These are phyloP conservation scores for Botrytis paeoniae DNA, from an alignment of 2,329 filamentous ascomycete species.

Conservation along the genomic window DNA sequence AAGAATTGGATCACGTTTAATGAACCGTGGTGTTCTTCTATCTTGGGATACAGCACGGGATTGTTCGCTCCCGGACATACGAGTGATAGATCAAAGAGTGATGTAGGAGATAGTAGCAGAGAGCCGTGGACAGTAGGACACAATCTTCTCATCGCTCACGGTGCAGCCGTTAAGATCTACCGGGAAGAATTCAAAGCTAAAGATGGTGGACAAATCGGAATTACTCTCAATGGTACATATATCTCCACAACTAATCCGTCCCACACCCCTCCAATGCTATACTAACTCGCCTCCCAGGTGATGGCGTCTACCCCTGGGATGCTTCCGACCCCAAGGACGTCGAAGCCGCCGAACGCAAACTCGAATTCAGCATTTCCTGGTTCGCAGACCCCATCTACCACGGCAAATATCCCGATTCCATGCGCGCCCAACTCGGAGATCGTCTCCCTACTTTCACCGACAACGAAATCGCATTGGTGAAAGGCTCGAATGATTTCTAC, in stretches of 20 bases:
- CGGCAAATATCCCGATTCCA: conserved; percentile 78
- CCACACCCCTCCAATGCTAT: conserved; percentile 24
- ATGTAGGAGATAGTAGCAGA: conserved; percentile 68
- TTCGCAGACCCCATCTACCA: conserved; percentile 86
- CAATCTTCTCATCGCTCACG: conserved; percentile 76
- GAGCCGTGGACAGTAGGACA: conserved; percentile 85
- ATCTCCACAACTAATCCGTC: background rate
- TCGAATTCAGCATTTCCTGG: conserved; percentile 86
- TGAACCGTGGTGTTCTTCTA: conserved; percentile 81
- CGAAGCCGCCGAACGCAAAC: conserved; percentile 73
- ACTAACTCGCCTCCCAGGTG: conserved; percentile 48
- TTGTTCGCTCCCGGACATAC: conserved; percentile 79
- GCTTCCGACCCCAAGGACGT: conserved; percentile 70
- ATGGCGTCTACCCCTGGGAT: conserved; percentile 82
- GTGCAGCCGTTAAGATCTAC: conserved; percentile 75
- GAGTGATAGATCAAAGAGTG: conserved; percentile 68
- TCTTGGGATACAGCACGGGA: conserved; percentile 76
- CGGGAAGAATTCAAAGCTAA: conserved; percentile 75
- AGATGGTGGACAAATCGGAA: conserved; percentile 75
- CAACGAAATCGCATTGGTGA: conserved; percentile 70
- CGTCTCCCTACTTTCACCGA: conserved; percentile 71
- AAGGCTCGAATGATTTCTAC: conserved; percentile 90
- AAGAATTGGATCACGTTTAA: conserved; percentile 92
- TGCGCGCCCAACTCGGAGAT: conserved; percentile 76
- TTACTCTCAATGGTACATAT: conserved; percentile 71